A percentile compares a stretch with the other conserved stretches of the same genome.
Conservation (phyloP, 768 basidiomycete species). For the Daedaleopsis sinensis region DNA sequence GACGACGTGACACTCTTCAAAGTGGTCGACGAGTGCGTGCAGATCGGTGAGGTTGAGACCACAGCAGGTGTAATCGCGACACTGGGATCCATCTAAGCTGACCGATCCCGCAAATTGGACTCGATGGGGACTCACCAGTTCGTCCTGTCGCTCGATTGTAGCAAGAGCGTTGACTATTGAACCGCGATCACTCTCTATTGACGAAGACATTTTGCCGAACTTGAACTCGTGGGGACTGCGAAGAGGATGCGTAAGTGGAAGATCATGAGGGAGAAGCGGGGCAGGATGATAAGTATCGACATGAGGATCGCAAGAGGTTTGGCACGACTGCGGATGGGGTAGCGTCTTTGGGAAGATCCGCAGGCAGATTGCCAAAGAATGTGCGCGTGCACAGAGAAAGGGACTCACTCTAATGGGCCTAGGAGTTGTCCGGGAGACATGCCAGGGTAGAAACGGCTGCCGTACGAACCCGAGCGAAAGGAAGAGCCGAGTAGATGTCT, state of each 20-base stretch:
- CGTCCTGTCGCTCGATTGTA: constrained; percentile 69
- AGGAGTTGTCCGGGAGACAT: constrained; percentile 65
- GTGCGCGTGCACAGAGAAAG: background rate
- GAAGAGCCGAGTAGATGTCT: constrained; percentile 73
- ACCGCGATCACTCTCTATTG: constrained; percentile 62
- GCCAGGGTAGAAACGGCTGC: constrained; percentile 62
- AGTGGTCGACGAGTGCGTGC: constrained; percentile 88
- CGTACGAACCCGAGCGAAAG: constrained; percentile 69
- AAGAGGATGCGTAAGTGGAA: background rate
- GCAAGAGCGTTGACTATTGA: constrained; percentile 67
- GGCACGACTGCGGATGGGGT: background rate
- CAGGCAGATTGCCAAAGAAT: background rate
- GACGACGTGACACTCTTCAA: constrained; percentile 88
- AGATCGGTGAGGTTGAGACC: constrained; percentile 76
- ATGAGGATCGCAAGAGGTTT: too few relatives aligned
- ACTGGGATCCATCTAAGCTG: constrained; percentile 40
- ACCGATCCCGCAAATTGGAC: constrained; percentile 4
- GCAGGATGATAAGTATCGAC: background rate
- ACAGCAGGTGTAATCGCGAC: constrained; percentile 90
- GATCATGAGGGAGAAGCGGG: background rate
- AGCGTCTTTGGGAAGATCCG: background rate
- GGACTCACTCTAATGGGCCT: constrained; percentile 65
- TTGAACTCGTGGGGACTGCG: constrained; percentile 50
- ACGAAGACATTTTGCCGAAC: constrained; percentile 50
- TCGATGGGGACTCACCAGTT: constrained; percentile 53